These are phyloP conservation scores for Bipolaris oryzae DNA, from an alignment of 2,329 filamentous ascomycete genomes.

Conservation along the genomic window DNA sequence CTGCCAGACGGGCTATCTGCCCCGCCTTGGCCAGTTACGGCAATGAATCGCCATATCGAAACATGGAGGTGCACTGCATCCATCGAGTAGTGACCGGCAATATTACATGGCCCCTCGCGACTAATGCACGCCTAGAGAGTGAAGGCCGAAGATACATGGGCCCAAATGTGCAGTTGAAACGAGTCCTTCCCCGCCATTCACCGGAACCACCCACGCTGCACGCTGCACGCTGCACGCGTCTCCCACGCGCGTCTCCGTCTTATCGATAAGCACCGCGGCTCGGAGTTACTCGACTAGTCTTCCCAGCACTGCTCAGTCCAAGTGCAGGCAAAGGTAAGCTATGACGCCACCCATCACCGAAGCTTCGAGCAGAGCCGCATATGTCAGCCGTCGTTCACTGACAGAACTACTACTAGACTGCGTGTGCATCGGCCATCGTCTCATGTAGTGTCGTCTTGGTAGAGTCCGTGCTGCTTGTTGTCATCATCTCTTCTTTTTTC, in stretches of 20 bases:
- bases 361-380: conserved; percentile 28
- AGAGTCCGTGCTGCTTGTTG: not conserved
- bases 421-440: not conserved
- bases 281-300: not conserved
- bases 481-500: not conserved
- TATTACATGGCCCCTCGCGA: not conserved
- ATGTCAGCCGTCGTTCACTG: conserved; percentile 16
- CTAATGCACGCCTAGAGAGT: not conserved
- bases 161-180: not conserved
- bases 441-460: not conserved
- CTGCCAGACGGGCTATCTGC: conserved; percentile 13
- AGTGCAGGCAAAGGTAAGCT: not conserved
- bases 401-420: not conserved
- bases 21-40: conserved; percentile 22
- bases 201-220: not conserved
- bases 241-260: conserved; percentile 7
- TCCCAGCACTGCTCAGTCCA: too few relatives aligned
- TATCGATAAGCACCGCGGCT: conserved; percentile 19
- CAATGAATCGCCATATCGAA: conserved; percentile 23
- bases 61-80: not conserved
- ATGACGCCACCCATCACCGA: conserved; percentile 20
- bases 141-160: conserved; percentile 4
- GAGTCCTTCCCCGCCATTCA: not conserved
- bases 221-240: not conserved
- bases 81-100: not conserved